Evolutionary conservation across 2,329 filamentous ascomycete species (phyloP), one percentile per base, ranked within the genome.

Genomic region (Exophiala dermatitidis): DNA sequence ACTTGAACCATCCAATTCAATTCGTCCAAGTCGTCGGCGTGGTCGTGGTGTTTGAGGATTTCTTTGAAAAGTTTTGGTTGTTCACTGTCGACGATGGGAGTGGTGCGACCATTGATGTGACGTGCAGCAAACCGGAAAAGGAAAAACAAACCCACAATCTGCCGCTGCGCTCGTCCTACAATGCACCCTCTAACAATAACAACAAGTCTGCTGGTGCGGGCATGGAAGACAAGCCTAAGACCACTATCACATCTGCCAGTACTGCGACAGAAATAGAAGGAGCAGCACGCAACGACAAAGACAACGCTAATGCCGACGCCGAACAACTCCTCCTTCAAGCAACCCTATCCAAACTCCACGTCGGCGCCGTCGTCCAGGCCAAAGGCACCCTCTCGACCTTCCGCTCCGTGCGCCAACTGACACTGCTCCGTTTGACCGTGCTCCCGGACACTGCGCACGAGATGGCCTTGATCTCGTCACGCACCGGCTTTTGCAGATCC

Each of bases 1-100:
- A 83, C 70, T 69, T 76, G 46, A 90, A 90, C 67, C 82, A 90
- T 60, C 87, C 87, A 0, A 81, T 91, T 62, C 81, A 82, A 76
- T 90, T 84, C 80, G 79, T 87, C 49, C 82, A 84, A 57, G 68
- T 90, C 32, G 77, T 82, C 5, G 88, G 88, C 31, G 69, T 89
- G 5, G 77, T 91, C 26, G 82, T 90, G 51, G 78, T 79, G 50
- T 68, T 79, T 50, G 72, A 77, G 19, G 60, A 63, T 6, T 60
- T 54, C 42, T 56, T 58, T 46, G 57, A 62, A 36, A 62, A 60
- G 34, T 60, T 63, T 45, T 64, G 58, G 54, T 53, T 81, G 41
- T 68, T 84, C 36, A 77, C 74, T 0, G 60, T 85, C 7, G 82
- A 85, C 64, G 82, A 85, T 60, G 77, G 80, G 61, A 82, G 78